Evolutionary conservation across 805 yeast species (phyloP).

Genomic region (Candida caryicola): DNA sequence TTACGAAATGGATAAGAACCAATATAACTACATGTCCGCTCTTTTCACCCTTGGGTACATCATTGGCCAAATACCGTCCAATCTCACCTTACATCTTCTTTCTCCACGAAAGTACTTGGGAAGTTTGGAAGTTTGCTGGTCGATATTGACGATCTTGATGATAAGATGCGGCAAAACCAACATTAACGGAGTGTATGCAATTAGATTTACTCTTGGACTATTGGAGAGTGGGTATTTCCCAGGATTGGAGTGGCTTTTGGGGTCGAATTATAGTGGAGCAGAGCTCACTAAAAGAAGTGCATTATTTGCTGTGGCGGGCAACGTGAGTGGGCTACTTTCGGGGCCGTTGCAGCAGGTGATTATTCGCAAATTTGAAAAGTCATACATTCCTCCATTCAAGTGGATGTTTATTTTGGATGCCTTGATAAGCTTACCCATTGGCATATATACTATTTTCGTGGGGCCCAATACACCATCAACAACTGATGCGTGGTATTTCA

Average conservation of each 20-base stretch:
- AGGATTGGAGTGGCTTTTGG: slow-evolving; percentile 4
- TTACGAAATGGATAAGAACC: slow-evolving; percentile 17
- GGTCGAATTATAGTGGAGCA: neutral
- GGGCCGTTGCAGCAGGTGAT: slow-evolving; percentile 19
- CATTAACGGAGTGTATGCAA: slow-evolving; percentile 12
- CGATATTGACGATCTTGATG: slow-evolving; percentile 12
- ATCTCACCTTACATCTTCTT: slow-evolving; percentile 13
- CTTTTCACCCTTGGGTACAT: slow-evolving; percentile 12
- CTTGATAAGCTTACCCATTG: slow-evolving; percentile 16
- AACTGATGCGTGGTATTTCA: slow-evolving; percentile 14
- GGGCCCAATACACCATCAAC: slow-evolving; percentile 19
- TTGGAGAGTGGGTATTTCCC: slow-evolving; percentile 3
- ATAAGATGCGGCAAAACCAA: slow-evolving; percentile 8
- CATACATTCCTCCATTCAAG: slow-evolving; percentile 16
- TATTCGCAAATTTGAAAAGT: slow-evolving; percentile 11
- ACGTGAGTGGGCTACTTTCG: slow-evolving; percentile 14
- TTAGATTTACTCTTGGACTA: slow-evolving; percentile 12
- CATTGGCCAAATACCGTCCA: slow-evolving; percentile 14
- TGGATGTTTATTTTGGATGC: slow-evolving; percentile 20
- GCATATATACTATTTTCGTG: slow-evolving; percentile 16
- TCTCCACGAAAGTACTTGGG: slow-evolving; percentile 18
- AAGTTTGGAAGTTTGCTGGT: slow-evolving; percentile 16
- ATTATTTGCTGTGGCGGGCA: slow-evolving; percentile 15
- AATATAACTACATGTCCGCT: slow-evolving; percentile 9
- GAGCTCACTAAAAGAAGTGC: slow-evolving; percentile 17